Base-by-base conservation (phyloP, 139 green algal genomes). In the Picochlorum sp. region DNA sequence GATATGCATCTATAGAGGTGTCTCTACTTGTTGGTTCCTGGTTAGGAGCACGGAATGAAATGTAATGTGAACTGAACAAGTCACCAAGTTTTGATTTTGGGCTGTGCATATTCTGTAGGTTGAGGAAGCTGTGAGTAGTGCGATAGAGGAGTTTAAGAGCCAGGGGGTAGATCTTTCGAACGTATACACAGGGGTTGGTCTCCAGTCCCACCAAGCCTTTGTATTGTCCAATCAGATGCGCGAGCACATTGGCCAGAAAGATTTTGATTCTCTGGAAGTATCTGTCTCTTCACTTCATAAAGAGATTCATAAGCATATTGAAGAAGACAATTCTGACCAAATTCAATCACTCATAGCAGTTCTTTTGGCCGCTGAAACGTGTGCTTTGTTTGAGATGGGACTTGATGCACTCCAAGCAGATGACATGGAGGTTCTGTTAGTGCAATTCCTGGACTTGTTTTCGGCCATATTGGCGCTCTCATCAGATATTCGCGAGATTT, bases 61-160 rank as follows among this genome's bases (percentile, higher is more conserved):
- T 31, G 30, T 31, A 6, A 23, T 70, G 0, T 5, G 8, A 28
- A 28, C 45, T 54, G 47, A 47, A 44, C 47, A 10, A 41, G 8
- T 16, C 16, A 56, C 18, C 14, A 57, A 37, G 30, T 28, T n/a
- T 59, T 51, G 44, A 26, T 30, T 56, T 26, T 13, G 6, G 47
- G 31, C 45, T 57, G 30, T 6, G 8, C 15, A 21, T 51, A 49
- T 54, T 4, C 18, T 66, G 62, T 64, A 86, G 79, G 45, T 77
- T 3, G 86, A 90, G 3, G 87, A 94, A 57, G 87, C 87, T 0
- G 62, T 92, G 6, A 68, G 71, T 6, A 76, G 54, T 44, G 86
- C 87, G 0, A 51, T 89, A 5, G 74, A 87, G 24, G 87, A 94
- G 72, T 94, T 94, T 54, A 62, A 79, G 49, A 57, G 86, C 6